Base-by-base conservation (phyloP, 345 rosid species). In the Euclidium syriacum region DNA sequence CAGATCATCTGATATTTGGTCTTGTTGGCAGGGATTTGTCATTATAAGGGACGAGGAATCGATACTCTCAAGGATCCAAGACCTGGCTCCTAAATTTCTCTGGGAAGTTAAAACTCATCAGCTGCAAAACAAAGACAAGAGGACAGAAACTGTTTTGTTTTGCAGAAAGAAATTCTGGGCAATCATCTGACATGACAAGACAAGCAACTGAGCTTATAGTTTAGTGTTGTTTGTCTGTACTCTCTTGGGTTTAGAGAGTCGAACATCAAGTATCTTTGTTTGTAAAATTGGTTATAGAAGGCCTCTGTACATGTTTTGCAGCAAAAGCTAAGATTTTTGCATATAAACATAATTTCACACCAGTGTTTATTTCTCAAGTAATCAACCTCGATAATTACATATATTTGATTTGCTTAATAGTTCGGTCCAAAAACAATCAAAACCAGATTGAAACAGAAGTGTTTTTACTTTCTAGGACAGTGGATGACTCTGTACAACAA, bases 91-190 rank as follows among this genome's bases (percentile, higher is more conserved):
- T 5, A 94, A 85, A 48, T 84, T 78, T 68, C 62, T 90, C 25
- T 90, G 99, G 99, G 91, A 90, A n/a, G 80, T 84, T 11, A 64
- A 81, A 62, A 73, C 81, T 23, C 82, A 84, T 60, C n/a, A 57
- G 54, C 74, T 87, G 10, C 58, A 78, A 43, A 85, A 83, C 77
- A 84, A 72, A 70, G 76, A 74, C 64, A 90, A 79, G 76, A 73
- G 54, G 75, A 64, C 46, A 50, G 99, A 88, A 52, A 66, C 76
- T 6, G 91, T 86, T 49, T 65, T 95, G 32, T 70, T 90, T 20
- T 84, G 97, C 70, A 77, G 90, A 62, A 95, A 88, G 77, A 90
- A 68, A 72, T 95, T 90, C 64, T 95, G 96, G 96, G 85, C 85
- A 15, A 67, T 86, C 52, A 57, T 80, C 38, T 80, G 66, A 76